Base-by-base conservation (phyloP, 176 grass and related monocot species). In the Eragrostis curvula region DNA sequence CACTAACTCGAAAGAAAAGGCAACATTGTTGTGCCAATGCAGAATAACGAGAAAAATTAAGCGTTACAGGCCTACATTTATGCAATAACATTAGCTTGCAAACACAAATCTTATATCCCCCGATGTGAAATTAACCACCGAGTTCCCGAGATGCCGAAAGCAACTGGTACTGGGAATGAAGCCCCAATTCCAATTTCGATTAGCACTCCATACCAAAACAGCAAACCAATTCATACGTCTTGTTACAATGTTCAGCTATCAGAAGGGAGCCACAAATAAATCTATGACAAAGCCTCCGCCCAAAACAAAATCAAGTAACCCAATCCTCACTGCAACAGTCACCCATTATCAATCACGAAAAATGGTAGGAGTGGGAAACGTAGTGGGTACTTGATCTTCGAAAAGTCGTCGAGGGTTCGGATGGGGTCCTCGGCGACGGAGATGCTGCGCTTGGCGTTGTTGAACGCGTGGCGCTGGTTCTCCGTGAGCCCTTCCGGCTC, bases 401-500 rank as follows among this genome's bases (percentile, higher is more conserved):
- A 81, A 21, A 94, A 74, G 27, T 98, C 95, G n/a, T 89, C 86
- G 53, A 89, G 75, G 81, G 84, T 85, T 30, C 74, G 70, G 66
- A 97, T 94, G 14, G 80, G 84, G 69, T 72, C 81, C 88, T 91
- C 92, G 51, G 92, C 63, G 28, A 18, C 50, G 70, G 92, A 97
- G 59, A 97, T 81, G 62, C 72, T 87, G 44, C 77, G 74, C 41
- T 94, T 87, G 18, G 95, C 92, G 0, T 21, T 84, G 63, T 77
- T 68, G n/a, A 97, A 21, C 36, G 86, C 83, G 36, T 11, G 36
- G 70, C 80, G 79, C 9, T 81, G 84, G 80, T 92, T 89, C 55
- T 89, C 90, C 23, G 79, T 57, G 25, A 94, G 66, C 17, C 85
- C 67, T 25, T 63, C 81, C 6, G 81, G 66, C 5, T 53, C 58